These are phyloP conservation scores for Malassezia caprae DNA, from an alignment of 1,284 basidiomycete genomes.

Conservation along the genomic window DNA sequence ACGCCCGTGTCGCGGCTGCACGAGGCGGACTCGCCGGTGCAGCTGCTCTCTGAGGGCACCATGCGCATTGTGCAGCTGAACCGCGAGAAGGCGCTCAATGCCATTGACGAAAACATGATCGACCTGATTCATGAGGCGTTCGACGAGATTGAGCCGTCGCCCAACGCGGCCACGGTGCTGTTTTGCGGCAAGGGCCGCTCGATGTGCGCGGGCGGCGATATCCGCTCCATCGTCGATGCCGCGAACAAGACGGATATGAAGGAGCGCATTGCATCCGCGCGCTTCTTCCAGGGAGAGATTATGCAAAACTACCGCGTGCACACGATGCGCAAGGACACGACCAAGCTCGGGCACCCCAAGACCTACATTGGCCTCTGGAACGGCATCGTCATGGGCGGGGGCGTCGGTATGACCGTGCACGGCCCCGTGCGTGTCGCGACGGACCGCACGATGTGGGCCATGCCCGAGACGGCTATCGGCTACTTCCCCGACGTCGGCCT, in stretches of 20 bases:
- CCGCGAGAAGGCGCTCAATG: conserved; percentile 72
- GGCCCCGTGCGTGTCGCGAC: conserved; percentile 88
- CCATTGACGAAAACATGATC: conserved; percentile 76
- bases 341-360: conserved; percentile 47
- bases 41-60: conserved; percentile 25
- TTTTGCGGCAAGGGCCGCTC: conserved; percentile 59
- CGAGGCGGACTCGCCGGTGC: conserved; percentile 21
- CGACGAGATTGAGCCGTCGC: conserved; percentile 46
- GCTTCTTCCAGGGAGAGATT: conserved; percentile 90
- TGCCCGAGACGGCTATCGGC: conserved; percentile 59
- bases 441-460: conserved; percentile 74
- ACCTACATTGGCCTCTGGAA: conserved; percentile 74
- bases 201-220: conserved; percentile 92
- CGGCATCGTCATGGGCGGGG: conserved; percentile 71
- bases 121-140: conserved; percentile 61
- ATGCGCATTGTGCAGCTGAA: conserved; percentile 66
- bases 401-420: conserved; percentile 77
- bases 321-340: conserved; percentile 38
- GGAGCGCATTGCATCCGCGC: conserved; percentile 56
- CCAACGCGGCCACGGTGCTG: conserved; percentile 30
- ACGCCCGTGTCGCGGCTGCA: neutral
- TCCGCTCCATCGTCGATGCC: conserved; percentile 54
- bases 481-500: conserved; percentile 76
- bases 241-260: conserved; percentile 24
- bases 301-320: conserved; percentile 78